Percentiles rank a stretch among this genome's conserved stretches.
Conservation (phyloP, 23 red algal species). For the Gracilaria domingensis region DNA sequence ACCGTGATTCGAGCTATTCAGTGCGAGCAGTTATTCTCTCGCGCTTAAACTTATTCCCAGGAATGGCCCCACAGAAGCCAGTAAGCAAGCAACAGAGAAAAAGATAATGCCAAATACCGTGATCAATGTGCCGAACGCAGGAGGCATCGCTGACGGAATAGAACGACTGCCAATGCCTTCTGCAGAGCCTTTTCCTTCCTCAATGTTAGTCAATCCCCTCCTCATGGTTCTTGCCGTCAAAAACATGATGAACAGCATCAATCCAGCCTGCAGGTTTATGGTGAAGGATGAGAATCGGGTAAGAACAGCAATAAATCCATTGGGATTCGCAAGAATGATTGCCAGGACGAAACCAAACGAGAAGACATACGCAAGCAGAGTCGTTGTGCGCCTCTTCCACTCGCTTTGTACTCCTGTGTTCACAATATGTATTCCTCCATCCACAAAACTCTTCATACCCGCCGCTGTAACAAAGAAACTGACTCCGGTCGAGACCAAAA, state of each 20-base stretch:
- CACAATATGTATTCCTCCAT: constrained; percentile 60
- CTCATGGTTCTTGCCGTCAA: constrained; percentile 28
- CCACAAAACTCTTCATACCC: constrained; percentile 82
- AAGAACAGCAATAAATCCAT: constrained; percentile 83
- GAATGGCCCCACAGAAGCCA: constrained; percentile 45
- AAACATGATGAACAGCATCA: constrained; percentile 84
- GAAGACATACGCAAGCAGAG: constrained; percentile 42
- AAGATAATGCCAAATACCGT: constrained; percentile 37
- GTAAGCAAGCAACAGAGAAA: constrained; percentile 39
- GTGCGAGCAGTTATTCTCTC: background rate
- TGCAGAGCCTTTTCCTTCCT: constrained; percentile 3
- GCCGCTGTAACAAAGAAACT: constrained; percentile 86
- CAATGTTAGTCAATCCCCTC: background rate
- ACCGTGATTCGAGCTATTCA: background rate
- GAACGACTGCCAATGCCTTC: background rate
- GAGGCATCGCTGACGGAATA: constrained; percentile 41
- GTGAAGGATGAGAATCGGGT: constrained; percentile 75
- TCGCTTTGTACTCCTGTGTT: background rate
- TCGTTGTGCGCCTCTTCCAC: constrained; percentile 15
- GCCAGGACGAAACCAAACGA: constrained; percentile 72
- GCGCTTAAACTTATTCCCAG: constrained; percentile 42
- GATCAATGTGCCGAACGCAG: background rate
- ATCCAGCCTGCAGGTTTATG: constrained; percentile 78
- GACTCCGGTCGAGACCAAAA: constrained; percentile 83
- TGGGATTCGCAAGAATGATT: constrained; percentile 77